Evolutionary conservation across 371 early-diverging fungal genomes (phyloP).

Genomic region (Dinochytrium kinnereticum): DNA sequence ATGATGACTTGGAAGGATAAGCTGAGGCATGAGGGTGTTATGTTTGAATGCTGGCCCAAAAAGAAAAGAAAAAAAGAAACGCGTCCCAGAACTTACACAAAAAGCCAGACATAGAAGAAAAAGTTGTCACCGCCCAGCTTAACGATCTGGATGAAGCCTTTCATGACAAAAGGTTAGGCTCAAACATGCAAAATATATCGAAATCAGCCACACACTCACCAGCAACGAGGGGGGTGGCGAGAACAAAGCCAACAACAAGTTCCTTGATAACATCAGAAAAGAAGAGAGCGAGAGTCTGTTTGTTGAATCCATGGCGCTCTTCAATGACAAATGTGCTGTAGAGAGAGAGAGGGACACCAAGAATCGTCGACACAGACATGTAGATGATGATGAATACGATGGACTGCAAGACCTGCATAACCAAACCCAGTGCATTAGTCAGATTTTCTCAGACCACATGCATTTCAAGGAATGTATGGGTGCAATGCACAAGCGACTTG

Average conservation of each 20-base stretch:
- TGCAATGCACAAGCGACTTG: slow-evolving; percentile 1
- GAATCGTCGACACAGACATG: slow-evolving; percentile 64
- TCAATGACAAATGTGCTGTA: slow-evolving; percentile 96
- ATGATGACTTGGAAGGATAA: slow-evolving; percentile 87
- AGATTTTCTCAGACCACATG: no score
- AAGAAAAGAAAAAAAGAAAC: slow-evolving; percentile 7
- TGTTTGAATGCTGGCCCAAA: no score
- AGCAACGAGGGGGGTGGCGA: slow-evolving; percentile 83
- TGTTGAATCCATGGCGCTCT: slow-evolving; percentile 96
- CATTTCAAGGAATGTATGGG: neutral
- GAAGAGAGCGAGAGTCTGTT: slow-evolving; percentile 84
- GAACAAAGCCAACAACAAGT: slow-evolving; percentile 65
- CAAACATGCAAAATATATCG: no score
- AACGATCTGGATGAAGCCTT: slow-evolving; percentile 80
- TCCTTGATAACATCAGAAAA: slow-evolving; percentile 83
- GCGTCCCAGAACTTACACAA: slow-evolving; percentile 64
- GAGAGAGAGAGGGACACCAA: slow-evolving; percentile 81
- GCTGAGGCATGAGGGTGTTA: slow-evolving; percentile 53
- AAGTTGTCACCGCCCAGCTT: slow-evolving; percentile 83
- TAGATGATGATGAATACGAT: slow-evolving; percentile 75
- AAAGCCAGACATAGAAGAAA: slow-evolving; percentile 87
- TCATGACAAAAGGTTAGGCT: no score
- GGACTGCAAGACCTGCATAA: slow-evolving; percentile 80
- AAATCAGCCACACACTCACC: no score
- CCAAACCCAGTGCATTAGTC: neutral